Base-by-base conservation (phyloP, 116 monocot species). In the Dioscorea cayenensis region DNA sequence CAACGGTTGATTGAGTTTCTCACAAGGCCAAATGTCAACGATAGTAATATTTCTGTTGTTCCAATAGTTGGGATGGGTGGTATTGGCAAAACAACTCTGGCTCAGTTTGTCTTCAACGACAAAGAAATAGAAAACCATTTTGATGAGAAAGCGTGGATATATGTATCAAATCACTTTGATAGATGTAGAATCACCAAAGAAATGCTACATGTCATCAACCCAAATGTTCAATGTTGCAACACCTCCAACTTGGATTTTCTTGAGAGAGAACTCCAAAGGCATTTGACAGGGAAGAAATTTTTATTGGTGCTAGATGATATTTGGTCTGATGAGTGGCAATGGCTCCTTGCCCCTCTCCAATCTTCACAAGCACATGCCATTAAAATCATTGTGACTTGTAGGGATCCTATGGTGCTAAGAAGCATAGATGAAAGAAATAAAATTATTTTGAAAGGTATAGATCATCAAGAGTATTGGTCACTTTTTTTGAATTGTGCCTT, bases 11-110 rank as follows among this genome's bases (percentile, higher is more conserved):
- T 43, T 43, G 8, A 43, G 12, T 10, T 43, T 7, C 12, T 43
- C 11, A 43, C 3, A 43, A 1, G 0, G 43, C 12, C 43, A 43
- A 43, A 12, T 10, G 43, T 6, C 12, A 6, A 10, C 7, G 1
- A 25, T 25, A 12, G 43, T 43, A 21, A 64, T 21, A 11, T 72
- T 25, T 61, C 60, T 18, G 36, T 60, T 20, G 23, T 63, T 13
- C 59, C 72, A n/a, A 73, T 73, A 48, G 64, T 65, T 48, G 73
- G 73, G 19, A 73, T 73, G 73, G 64, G 64, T 10, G 73, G 73
- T 4, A 12, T 73, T 9, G 73, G 73, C 23, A 73, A 73, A 35
- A 73, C 73, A 14, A 65, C 73, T 22, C 28, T 73, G 25, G 73
- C 73, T 27, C 63, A 65, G 43, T 7, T 43, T 0, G 73, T 65